Evolutionary conservation across 129 eudicot genomes (phyloP).

Genomic region (Artemisia argyi): DNA sequence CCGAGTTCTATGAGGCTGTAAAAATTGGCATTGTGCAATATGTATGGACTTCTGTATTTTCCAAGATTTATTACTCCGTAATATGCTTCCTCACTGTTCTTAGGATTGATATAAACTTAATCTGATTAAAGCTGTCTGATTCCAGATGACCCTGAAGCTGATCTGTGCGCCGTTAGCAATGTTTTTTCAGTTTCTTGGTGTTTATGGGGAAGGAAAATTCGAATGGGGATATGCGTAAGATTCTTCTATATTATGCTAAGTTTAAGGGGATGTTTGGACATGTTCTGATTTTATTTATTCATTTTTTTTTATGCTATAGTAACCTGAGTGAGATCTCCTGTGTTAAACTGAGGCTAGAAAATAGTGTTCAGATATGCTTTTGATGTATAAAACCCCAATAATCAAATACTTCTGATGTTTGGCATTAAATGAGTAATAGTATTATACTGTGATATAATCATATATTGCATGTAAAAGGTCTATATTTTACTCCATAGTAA

Average conservation of each 20-base stretch:
- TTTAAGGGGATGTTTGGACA: too few species aligned
- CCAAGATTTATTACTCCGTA: not conserved
- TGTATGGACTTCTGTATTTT: slow-evolving; percentile 47
- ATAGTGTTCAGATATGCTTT: too few species aligned
- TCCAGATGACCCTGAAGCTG: slow-evolving; percentile 89
- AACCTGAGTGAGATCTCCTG: too few species aligned
- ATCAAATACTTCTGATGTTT: too few species aligned
- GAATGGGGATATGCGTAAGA: slow-evolving; percentile 90
- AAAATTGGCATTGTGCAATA: slow-evolving; percentile 96
- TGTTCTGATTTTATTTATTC: too few species aligned
- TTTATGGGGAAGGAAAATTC: slow-evolving; percentile 91
- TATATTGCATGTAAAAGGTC: too few species aligned
- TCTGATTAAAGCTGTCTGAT: slow-evolving; percentile 5
- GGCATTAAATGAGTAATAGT: too few species aligned
- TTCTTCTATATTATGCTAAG: not conserved
- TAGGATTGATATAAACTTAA: not conserved
- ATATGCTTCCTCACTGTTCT: not conserved
- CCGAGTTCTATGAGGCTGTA: slow-evolving; percentile 88
- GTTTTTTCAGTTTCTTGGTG: slow-evolving; percentile 62
- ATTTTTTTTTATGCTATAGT: too few species aligned
- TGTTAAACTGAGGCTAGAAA: too few species aligned
- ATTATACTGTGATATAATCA: too few species aligned
- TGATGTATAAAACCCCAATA: too few species aligned
- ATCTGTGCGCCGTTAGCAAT: slow-evolving; percentile 80
- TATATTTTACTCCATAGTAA: too few species aligned